Evolutionary conservation across 345 rosid genomes (phyloP), one percentile per base, ranked within the genome.

Genomic region (Rhodamnia argentea): DNA sequence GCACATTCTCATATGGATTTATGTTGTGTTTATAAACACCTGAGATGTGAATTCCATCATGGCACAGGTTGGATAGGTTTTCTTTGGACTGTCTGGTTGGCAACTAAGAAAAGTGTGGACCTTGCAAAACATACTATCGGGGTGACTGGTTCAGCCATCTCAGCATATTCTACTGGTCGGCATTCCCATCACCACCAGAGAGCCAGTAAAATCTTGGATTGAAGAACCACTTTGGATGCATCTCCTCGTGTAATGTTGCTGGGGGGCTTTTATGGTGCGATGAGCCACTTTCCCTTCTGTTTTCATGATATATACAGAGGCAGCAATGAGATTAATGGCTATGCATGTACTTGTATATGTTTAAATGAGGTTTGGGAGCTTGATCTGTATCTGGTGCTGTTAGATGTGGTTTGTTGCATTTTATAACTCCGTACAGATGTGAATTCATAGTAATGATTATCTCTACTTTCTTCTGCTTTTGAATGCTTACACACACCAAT

Each of bases 21-120:
- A 15, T 8, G 37, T 9, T 82, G 83, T 52, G 23, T 51, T 24
- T 52, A 51, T 51, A 26, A 26, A 7, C 23, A 82, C 24, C 13
- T 47, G 53, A 29, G 44, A 83, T 44, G 16, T 13, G 23, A 42
- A 52, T 56, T 58, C 84, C 37, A 15, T 58, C 81, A 86, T 89
- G 87, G 76, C 82, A 87, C 95, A 97, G 99, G 98, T 89, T 96
- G 99, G 99, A 88, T 94, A 76, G 96, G 96, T 76, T 96, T 97
- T 89, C 91, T 97, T 89, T 94, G 92, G 89, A 87, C 85, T 55
- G 88, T 92, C 82, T 97, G 96, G 98, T 83, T 94, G 92, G 96
- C 92, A 82, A 87, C 92, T 37, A 93, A 88, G 90, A 96, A 93
- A 88, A 89, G 94, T 62, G 15, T 90, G 9, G 92, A 92, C 40